Base-by-base conservation (phyloP, 768 basidiomycete species). In the Trametes villosa region DNA sequence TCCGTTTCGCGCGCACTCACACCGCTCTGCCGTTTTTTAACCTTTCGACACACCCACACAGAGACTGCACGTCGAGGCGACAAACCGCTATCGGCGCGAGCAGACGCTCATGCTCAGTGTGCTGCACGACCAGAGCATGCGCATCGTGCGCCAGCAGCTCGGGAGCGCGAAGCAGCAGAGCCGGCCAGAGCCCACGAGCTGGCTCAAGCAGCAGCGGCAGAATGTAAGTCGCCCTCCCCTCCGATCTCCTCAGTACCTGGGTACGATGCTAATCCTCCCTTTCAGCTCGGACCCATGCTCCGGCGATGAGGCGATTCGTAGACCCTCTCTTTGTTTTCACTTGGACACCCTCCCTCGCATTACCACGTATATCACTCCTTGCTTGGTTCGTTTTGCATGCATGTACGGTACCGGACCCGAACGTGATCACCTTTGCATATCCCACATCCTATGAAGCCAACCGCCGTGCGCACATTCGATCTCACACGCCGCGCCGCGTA, bases 71-170 rank as follows among this genome's bases (percentile, higher is more conserved):
- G 68, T 74, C 46, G 88, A 92, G 29, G 55, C 73, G 13, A 81
- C 83, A 34, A 80, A 78, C 59, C 81, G 86, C 38, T 92, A 93
- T 71, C 81, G 82, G 48, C 78, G 81, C 50, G 94, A 98, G 71
- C 91, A 94, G 65, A 84, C 88, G 64, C 80, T 93, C 57, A 90
- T 97, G 87, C 76, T 93, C 22, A 83, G 87, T 56, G 84, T 86
- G 5, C 79, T 94, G 61, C 92, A 94, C 71, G 79, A 78, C 40
- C 75, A 85, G 42, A 90, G 92, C 12, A 86, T 90, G 81, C 78
- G 80, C 52, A 83, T 78, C 20, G 76, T 83, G 41, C 82, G 89
- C 58, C 80, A 82, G 41, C 88, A 90, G 66, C 74, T 92, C 11
- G 78, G 80, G 24, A 77, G 77, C 57, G 74, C 77, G 30, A 75